Conservation (phyloP, 108 stramenopile genomes). For the Aurantiochytrium sp. region DNA sequence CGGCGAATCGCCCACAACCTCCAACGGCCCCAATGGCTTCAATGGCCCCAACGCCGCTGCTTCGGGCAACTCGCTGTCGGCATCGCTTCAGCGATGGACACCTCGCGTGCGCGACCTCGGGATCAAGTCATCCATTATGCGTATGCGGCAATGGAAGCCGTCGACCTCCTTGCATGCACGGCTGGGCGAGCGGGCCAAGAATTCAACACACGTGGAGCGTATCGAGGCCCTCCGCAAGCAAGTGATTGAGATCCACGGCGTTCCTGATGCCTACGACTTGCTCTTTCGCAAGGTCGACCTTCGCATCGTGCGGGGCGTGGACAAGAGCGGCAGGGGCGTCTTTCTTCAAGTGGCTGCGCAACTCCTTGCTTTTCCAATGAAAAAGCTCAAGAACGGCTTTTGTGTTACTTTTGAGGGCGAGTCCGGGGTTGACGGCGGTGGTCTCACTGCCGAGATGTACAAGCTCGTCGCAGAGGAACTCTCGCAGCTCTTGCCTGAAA, state of each 20-base stretch:
- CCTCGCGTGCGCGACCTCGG: not conserved
- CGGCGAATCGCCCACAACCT: not conserved
- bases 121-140: not conserved
- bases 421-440: slow-evolving; percentile 14
- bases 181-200: not conserved
- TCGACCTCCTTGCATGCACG: not conserved
- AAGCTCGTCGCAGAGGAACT: not conserved
- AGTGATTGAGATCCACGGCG: not conserved
- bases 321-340: not conserved
- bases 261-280: not conserved
- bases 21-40: no score
- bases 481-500: not conserved
- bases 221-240: not conserved
- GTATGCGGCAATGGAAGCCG: not conserved
- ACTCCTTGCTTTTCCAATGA: not conserved
- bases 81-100: not conserved
- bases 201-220: not conserved
- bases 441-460: slow-evolving; percentile 16
- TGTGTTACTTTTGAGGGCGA: slow-evolving; percentile 9
- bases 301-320: not conserved
- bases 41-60: not conserved
- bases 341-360: not conserved
- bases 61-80: not conserved
- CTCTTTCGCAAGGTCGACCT: slow-evolving; percentile 7
- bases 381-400: not conserved